Percentiles rank a stretch among this genome's conserved stretches.
Evolutionary conservation across 768 basidiomycete species (phyloP).

Genomic region (Amyloporia xantha): DNA sequence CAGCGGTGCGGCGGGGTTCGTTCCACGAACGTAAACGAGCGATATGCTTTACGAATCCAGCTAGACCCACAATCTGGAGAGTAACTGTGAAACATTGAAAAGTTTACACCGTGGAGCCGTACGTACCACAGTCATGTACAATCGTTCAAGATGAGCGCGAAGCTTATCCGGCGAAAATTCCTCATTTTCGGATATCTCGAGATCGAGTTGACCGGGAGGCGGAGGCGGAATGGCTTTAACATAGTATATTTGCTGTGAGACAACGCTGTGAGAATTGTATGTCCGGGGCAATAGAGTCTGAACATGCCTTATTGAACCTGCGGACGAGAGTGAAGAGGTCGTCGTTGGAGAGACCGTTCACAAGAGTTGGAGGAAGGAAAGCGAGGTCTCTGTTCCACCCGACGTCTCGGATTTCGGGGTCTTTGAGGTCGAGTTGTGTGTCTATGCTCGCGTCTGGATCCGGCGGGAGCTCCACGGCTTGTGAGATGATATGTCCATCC

Average conservation of each 20-base stretch:
- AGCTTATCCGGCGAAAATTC: slow-evolving; percentile 39
- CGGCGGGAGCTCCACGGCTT: slow-evolving; percentile 12
- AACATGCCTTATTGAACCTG: slow-evolving; percentile 35
- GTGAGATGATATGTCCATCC: slow-evolving; percentile 1
- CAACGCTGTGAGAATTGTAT: not conserved
- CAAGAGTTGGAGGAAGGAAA: slow-evolving; percentile 23
- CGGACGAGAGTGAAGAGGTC: slow-evolving; percentile 33
- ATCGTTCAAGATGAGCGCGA: slow-evolving; percentile 32
- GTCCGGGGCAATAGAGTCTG: not conserved
- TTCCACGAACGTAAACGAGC: slow-evolving; percentile 35
- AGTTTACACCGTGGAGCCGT: slow-evolving; percentile 10
- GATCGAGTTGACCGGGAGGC: slow-evolving; percentile 30
- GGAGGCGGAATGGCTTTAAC: slow-evolving; percentile 26
- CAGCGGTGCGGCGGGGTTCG: slow-evolving; percentile 28
- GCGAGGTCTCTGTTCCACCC: slow-evolving; percentile 18
- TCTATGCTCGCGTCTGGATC: slow-evolving; percentile 8
- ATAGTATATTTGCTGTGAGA: slow-evolving; percentile 31
- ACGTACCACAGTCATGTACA: slow-evolving; percentile 33
- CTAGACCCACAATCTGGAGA: slow-evolving; percentile 24
- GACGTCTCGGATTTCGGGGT: slow-evolving; percentile 22
- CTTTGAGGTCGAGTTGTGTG: slow-evolving; percentile 16
- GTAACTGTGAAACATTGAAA: not conserved
- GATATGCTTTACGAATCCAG: slow-evolving; percentile 30
- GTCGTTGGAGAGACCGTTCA: slow-evolving; percentile 32
- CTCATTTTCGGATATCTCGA: slow-evolving; percentile 31